These are phyloP conservation scores for Dactylonectria macrodidyma DNA, from an alignment of 2,329 filamentous ascomycete genomes.

Conservation along the genomic window DNA sequence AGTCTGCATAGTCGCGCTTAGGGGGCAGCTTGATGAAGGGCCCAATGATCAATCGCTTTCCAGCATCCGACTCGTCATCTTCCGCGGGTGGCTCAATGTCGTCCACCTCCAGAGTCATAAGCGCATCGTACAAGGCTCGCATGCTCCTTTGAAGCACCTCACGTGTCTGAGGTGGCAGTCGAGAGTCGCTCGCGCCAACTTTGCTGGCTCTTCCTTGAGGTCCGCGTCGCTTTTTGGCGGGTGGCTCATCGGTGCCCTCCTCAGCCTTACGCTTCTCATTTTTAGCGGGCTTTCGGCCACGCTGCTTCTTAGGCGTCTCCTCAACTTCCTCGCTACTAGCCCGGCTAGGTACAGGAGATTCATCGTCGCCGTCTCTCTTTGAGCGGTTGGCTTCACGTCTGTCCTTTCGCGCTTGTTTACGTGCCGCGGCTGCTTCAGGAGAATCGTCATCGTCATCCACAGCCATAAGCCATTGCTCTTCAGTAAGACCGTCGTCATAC, in stretches of 20 bases:
- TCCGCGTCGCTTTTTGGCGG: slow-evolving; percentile 83
- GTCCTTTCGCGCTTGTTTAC: slow-evolving; percentile 89
- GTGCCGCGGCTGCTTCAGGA: slow-evolving; percentile 91
- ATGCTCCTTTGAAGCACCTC: slow-evolving; percentile 85
- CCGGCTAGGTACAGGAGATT: slow-evolving; percentile 83
- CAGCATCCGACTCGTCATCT: slow-evolving; percentile 71
- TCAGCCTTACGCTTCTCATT: slow-evolving; percentile 91
- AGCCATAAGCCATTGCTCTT: slow-evolving; percentile 99
- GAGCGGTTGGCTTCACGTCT: slow-evolving; percentile 84
- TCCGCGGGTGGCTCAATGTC: slow-evolving; percentile 71
- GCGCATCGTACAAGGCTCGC: slow-evolving; percentile 80
- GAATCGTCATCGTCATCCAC: slow-evolving; percentile 97
- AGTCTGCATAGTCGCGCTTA: slow-evolving; percentile 92
- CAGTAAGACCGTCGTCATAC: slow-evolving; percentile 97
- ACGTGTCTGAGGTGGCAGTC: slow-evolving; percentile 78
- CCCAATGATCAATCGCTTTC: slow-evolving; percentile 87
- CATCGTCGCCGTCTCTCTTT: slow-evolving; percentile 71
- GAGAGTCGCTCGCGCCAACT: slow-evolving; percentile 56
- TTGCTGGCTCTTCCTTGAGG: slow-evolving; percentile 80
- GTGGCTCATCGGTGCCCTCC: slow-evolving; percentile 82
- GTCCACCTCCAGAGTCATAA: slow-evolving; percentile 89
- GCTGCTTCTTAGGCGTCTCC: slow-evolving; percentile 79
- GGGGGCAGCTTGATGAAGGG: slow-evolving; percentile 94
- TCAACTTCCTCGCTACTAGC: slow-evolving; percentile 85
- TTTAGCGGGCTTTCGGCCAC: slow-evolving; percentile 85